Percentiles rank a stretch among this genome's conserved stretches.
phyloP scores from a whole-genome alignment of 441 rosid species.

The Brassica balearica region DNA sequence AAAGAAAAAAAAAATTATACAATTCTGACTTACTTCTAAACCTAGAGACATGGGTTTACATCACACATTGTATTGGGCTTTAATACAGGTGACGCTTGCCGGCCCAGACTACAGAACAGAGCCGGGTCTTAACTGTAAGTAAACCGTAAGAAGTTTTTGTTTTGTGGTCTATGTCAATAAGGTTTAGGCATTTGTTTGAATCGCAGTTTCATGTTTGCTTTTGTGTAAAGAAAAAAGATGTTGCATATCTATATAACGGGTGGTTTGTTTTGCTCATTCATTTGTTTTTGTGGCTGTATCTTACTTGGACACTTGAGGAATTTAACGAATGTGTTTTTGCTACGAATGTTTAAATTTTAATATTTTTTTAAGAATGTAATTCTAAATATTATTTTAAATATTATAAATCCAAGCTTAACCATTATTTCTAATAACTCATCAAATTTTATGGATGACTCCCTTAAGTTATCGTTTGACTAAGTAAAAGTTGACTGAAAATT shows the following conservation, averaged over 20 bases:
- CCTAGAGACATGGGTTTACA: constrained; percentile 19
- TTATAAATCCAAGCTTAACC: no score
- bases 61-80: no score
- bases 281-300: not conserved
- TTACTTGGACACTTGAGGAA: not conserved
- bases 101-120: constrained; percentile 87
- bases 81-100: constrained; percentile 68
- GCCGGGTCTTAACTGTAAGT: constrained; percentile 23
- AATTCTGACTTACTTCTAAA: no score
- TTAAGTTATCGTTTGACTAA: no score
- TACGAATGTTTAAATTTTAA: no score
- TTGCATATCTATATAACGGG: constrained; percentile 24
- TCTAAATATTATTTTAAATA: no score
- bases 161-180: constrained; percentile 16
- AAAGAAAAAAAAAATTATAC: no score
- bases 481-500: no score
- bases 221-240: constrained; percentile 31
- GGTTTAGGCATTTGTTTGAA: constrained; percentile 32
- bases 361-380: no score
- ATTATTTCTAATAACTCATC: no score
- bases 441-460: no score
- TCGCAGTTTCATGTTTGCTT: constrained; percentile 15
- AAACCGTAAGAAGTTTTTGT: constrained; percentile 27
- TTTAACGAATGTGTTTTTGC: not conserved
- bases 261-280: constrained; percentile 15